A percentile compares a stretch with the other conserved stretches of the same genome.
Evolutionary conservation across 2,329 filamentous ascomycete genomes (phyloP).

Genomic region (Pseudocercospora musae): DNA sequence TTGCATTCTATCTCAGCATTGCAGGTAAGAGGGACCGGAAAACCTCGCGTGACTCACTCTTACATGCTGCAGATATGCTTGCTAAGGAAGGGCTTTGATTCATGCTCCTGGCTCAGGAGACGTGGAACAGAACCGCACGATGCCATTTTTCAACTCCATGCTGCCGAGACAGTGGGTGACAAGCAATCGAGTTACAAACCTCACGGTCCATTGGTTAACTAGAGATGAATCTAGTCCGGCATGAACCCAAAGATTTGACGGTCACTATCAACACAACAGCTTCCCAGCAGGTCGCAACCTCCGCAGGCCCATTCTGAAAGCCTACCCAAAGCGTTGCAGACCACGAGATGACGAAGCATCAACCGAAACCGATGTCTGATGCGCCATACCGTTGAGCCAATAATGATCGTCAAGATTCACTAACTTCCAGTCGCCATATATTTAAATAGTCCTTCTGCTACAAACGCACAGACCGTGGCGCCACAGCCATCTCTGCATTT

Average conservation of each 20-base stretch:
- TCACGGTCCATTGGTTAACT: too few species aligned
- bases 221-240: too few species aligned
- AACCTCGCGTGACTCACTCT: background rate
- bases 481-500: too few species aligned
- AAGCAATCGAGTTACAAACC: too few species aligned
- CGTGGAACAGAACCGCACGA: too few species aligned
- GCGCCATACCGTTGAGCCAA: background rate
- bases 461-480: too few species aligned
- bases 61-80: conserved; percentile 35
- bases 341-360: background rate
- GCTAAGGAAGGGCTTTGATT: conserved; percentile 39
- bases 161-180: too few species aligned
- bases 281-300: too few species aligned
- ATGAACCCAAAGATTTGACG: background rate
- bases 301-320: too few species aligned
- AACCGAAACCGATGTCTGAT: background rate
- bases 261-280: background rate
- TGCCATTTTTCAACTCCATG: too few species aligned
- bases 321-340: too few species aligned
- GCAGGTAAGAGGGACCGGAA: conserved; percentile 48
- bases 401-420: background rate
- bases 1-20: conserved; percentile 63
- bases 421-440: background rate
- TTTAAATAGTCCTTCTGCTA: too few species aligned
- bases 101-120: background rate